phyloP scores from a whole-genome alignment of 2,329 filamentous ascomycete species.

The Ceratocystis papillata region DNA sequence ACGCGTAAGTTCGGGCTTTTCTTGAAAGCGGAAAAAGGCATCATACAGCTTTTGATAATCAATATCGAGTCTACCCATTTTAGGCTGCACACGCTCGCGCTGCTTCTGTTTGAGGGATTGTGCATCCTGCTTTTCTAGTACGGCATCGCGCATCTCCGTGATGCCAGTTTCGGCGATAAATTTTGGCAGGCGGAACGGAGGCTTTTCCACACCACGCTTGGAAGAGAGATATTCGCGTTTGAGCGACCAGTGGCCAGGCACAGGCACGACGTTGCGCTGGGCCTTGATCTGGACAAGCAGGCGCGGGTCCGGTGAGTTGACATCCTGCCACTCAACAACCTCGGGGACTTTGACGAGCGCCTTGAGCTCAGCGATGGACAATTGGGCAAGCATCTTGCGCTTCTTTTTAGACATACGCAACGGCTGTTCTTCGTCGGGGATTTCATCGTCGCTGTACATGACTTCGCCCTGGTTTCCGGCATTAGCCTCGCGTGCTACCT shows the following conservation, averaged over 20 bases:
- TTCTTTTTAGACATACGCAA: conserved; percentile 78
- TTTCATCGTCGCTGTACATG: conserved; percentile 72
- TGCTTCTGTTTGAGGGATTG: conserved; percentile 91
- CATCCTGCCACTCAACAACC: conserved; percentile 95
- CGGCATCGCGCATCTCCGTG: conserved; percentile 93
- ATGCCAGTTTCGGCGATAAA: conserved; percentile 98
- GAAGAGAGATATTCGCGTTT: conserved; percentile 96
- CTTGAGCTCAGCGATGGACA: conserved; percentile 92
- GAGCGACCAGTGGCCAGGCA: conserved; percentile 86
- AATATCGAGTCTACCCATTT: conserved; percentile 95
- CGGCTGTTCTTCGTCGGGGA: conserved; percentile 67
- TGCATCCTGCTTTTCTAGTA: conserved; percentile 88
- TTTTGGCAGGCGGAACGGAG: conserved; percentile 81
- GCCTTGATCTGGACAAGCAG: conserved; percentile 90
- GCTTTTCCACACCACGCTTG: conserved; percentile 92
- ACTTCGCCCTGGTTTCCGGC: conserved; percentile 72
- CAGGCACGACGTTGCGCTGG: conserved; percentile 88
- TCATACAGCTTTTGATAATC: conserved; percentile 98
- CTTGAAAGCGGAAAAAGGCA: conserved; percentile 96
- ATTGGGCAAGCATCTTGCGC: conserved; percentile 77
- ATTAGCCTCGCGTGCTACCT: conserved; percentile 52
- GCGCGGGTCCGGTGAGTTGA: conserved; percentile 77
- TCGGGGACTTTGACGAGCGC: conserved; percentile 83
- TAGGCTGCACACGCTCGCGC: conserved; percentile 82
- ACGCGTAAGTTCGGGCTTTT: conserved; percentile 82